phyloP scores from a whole-genome alignment of 441 rosid genomes.

The Iberis amara region DNA sequence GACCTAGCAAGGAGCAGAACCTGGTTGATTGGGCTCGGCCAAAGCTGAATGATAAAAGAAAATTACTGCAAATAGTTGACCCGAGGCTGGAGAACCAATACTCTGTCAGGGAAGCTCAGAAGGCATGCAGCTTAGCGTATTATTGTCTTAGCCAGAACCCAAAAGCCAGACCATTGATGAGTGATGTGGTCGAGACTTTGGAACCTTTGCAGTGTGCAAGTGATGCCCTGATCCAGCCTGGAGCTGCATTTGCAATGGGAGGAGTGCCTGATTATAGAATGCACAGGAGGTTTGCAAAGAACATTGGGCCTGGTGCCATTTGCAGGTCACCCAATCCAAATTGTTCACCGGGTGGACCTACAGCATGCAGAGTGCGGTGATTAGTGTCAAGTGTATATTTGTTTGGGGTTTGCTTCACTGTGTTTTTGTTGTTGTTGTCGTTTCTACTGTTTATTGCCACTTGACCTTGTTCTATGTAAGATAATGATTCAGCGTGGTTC shows the following conservation, averaged over 20 bases:
- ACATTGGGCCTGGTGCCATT: slow-evolving; percentile 72
- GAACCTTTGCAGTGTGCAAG: slow-evolving; percentile 71
- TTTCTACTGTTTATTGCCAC: slow-evolving; percentile 12
- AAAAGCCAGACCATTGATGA: slow-evolving; percentile 93
- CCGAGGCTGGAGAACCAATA: slow-evolving; percentile 85
- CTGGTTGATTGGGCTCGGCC: slow-evolving; percentile 99
- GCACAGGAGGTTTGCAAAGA: slow-evolving; percentile 53
- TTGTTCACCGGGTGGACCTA: slow-evolving; percentile 70
- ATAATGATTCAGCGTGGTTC: slow-evolving; percentile 20
- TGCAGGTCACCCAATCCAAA: slow-evolving; percentile 79
- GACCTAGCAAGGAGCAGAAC: slow-evolving; percentile 96
- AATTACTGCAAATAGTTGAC: slow-evolving; percentile 80
- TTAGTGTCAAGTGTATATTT: slow-evolving; percentile 34
- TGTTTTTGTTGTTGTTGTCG: slow-evolving; percentile 17
- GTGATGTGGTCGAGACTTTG: slow-evolving; percentile 89
- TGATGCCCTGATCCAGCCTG: slow-evolving; percentile 37
- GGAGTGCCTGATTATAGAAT: slow-evolving; percentile 58
- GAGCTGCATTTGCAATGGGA: slow-evolving; percentile 62
- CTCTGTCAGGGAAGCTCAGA: slow-evolving; percentile 87
- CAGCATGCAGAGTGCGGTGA: slow-evolving; percentile 82
- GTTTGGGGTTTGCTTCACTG: slow-evolving; percentile 17
- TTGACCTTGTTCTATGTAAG: slow-evolving; percentile 17
- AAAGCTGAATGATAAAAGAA: slow-evolving; percentile 83
- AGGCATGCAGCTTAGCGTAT: slow-evolving; percentile 90
- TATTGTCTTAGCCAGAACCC: slow-evolving; percentile 95